Conservation (phyloP, 1,139 yeast species). For the Protomyces inouyei region DNA sequence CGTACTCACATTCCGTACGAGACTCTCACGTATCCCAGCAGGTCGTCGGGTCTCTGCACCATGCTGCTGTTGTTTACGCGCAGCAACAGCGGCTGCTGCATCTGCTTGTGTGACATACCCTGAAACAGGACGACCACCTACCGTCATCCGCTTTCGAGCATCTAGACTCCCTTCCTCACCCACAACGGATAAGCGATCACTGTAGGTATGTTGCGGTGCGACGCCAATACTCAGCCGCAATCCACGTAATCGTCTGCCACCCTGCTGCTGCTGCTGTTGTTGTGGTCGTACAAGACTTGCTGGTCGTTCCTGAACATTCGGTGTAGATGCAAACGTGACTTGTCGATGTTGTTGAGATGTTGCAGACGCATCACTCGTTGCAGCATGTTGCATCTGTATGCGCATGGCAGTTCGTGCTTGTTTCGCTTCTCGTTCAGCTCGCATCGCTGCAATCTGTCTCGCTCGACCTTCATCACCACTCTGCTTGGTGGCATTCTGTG, state of each 20-base stretch:
- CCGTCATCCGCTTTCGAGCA: neutral
- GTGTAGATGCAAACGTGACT: neutral
- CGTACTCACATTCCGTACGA: neutral
- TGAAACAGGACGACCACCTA: neutral
- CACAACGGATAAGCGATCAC: neutral
- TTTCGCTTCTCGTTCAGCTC: constrained; percentile 12
- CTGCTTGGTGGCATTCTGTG: neutral
- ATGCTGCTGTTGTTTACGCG: neutral
- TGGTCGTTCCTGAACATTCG: neutral
- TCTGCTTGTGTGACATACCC: neutral
- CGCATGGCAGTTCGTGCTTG: constrained; percentile 23
- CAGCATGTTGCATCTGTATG: neutral
- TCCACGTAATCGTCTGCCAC: neutral
- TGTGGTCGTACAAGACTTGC: neutral
- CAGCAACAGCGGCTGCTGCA: neutral
- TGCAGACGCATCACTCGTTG: neutral
- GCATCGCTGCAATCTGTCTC: constrained; percentile 16
- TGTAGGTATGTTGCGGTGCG: neutral
- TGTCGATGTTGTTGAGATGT: neutral
- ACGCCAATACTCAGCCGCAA: neutral
- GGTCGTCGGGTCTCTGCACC: neutral
- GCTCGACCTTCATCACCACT: neutral
- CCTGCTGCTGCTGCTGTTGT: neutral
- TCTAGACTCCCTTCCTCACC: neutral
- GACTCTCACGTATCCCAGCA: neutral